These are phyloP conservation scores for Ascochyta pisi DNA, from an alignment of 2,329 filamentous ascomycete genomes.

Conservation along the genomic window DNA sequence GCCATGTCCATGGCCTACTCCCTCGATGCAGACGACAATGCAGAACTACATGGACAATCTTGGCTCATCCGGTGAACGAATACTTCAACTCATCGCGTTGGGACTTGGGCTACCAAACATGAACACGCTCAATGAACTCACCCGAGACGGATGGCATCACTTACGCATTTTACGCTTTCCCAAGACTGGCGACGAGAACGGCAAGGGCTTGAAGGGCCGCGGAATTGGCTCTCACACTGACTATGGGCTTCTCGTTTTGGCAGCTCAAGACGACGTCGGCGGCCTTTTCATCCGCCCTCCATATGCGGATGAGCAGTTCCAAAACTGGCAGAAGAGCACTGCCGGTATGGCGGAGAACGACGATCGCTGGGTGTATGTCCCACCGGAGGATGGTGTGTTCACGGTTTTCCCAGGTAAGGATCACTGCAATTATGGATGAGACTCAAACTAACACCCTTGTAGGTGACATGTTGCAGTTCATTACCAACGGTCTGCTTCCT, in stretches of 20 bases:
- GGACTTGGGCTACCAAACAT: constrained; percentile 51
- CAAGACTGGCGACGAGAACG: constrained; percentile 50
- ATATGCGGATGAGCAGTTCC: constrained; percentile 48
- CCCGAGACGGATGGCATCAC: constrained; percentile 61
- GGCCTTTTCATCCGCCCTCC: constrained; percentile 59
- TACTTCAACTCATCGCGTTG: constrained; percentile 57
- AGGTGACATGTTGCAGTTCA: no score
- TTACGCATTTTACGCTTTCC: constrained; percentile 57
- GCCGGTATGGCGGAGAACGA: constrained; percentile 56
- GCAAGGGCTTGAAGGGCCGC: constrained; percentile 58
- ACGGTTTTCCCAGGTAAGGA: constrained; percentile 55
- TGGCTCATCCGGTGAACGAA: constrained; percentile 52
- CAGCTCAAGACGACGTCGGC: constrained; percentile 59
- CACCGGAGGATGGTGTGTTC: constrained; percentile 54
- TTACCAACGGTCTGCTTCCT: no score
- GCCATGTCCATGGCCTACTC: constrained; percentile 57
- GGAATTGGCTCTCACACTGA: constrained; percentile 62
- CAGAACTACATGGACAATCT: constrained; percentile 53
- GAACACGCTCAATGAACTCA: constrained; percentile 53
- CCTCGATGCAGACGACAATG: constrained; percentile 52
- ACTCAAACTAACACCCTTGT: no score
- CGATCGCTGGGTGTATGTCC: constrained; percentile 58
- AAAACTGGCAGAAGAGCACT: constrained; percentile 57
- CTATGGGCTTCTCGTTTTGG: constrained; percentile 60
- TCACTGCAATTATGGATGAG: no score